Conservation (phyloP, 225 moss, liverwort and hornwort species). For the Bryoerythrophyllum caledonicum region DNA sequence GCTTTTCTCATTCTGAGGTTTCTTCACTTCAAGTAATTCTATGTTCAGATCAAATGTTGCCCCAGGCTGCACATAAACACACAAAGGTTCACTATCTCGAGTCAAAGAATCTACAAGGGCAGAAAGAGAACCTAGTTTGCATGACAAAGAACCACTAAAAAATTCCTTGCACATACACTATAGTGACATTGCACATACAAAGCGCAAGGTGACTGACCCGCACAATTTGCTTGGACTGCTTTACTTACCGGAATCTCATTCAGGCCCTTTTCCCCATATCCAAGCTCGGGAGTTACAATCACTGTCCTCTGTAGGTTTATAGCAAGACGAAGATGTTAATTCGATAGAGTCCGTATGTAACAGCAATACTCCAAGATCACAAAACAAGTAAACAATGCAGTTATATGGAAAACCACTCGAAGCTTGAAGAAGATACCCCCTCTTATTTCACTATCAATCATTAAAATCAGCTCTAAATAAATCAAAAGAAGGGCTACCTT, state of each 20-base stretch:
- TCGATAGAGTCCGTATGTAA: background rate
- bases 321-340: conserved; percentile 24
- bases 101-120: background rate
- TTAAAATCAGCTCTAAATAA: too few species aligned
- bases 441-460: too few species aligned
- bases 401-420: too few species aligned
- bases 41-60: conserved; percentile 64
- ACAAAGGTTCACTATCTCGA: background rate
- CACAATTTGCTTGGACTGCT: background rate
- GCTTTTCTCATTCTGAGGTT: conserved; percentile 20
- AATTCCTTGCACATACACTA: background rate
- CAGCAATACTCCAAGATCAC: background rate
- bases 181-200: background rate
- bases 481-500: too few species aligned
- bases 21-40: conserved; percentile 58
- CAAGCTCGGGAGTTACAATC: conserved; percentile 67
- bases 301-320: conserved; percentile 53
- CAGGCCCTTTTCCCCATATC: conserved; percentile 59
- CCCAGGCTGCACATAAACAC: conserved; percentile 46
- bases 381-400: background rate
- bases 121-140: background rate
- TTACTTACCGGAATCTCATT: conserved; percentile 62
- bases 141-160: background rate
- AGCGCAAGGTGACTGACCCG: background rate
- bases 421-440: too few species aligned